Evolutionary conservation across 1,284 basidiomycete genomes (phyloP).

Genomic region (Cronartium ribicola): DNA sequence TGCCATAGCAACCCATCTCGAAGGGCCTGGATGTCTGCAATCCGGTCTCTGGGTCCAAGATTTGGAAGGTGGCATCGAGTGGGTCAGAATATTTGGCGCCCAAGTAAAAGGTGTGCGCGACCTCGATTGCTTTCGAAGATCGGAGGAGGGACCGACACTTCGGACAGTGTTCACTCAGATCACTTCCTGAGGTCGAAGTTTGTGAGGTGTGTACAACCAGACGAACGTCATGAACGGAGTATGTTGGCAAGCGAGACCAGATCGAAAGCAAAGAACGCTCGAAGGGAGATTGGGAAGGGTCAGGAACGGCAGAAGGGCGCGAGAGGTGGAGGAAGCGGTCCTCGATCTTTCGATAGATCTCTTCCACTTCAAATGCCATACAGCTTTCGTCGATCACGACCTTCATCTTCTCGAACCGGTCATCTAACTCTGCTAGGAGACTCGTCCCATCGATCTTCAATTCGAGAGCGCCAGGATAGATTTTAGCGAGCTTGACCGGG

Average conservation of each 20-base stretch:
- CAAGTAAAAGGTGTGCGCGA: slow-evolving; percentile 52
- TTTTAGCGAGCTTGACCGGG: slow-evolving; percentile 46
- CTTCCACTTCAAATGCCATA: slow-evolving; percentile 42
- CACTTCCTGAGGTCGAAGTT: not conserved
- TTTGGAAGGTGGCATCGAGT: slow-evolving; percentile 46
- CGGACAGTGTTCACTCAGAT: slow-evolving; percentile 47
- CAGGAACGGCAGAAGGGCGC: not conserved
- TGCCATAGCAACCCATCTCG: slow-evolving; percentile 54
- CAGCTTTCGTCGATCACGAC: slow-evolving; percentile 43
- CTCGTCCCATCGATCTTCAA: not conserved
- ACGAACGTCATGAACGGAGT: slow-evolving; percentile 32
- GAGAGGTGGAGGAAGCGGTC: slow-evolving; percentile 4
- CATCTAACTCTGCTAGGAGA: slow-evolving; percentile 20
- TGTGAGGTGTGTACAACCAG: slow-evolving; percentile 2
- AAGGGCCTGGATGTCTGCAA: slow-evolving; percentile 43
- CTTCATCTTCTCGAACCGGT: slow-evolving; percentile 39
- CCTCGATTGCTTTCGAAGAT: slow-evolving; percentile 50
- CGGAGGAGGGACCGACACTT: slow-evolving; percentile 42
- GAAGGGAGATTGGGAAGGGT: slow-evolving; percentile 9
- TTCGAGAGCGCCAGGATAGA: slow-evolving; percentile 17
- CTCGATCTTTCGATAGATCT: slow-evolving; percentile 13
- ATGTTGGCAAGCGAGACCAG: slow-evolving; percentile 43
- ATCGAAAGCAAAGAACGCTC: slow-evolving; percentile 42
- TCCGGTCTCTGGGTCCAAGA: slow-evolving; percentile 39
- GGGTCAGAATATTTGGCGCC: slow-evolving; percentile 50